phyloP scores from a whole-genome alignment of 148 eudicot species.

The Amaranthus hypochondriacus region DNA sequence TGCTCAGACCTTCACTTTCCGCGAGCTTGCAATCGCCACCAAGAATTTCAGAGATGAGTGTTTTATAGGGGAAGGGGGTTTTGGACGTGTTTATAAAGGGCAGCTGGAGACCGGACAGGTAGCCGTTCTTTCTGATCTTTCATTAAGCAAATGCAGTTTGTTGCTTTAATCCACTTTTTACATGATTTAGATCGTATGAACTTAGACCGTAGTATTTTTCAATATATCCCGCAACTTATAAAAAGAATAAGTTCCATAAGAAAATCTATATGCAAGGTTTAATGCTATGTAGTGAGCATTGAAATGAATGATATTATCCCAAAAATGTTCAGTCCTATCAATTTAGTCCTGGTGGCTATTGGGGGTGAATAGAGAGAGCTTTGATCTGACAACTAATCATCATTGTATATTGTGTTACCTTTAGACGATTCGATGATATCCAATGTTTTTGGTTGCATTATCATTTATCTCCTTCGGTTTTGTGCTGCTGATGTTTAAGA shows the following conservation, averaged over 20 bases:
- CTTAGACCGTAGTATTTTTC: not conserved
- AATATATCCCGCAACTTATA: not conserved
- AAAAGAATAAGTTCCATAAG: not conserved
- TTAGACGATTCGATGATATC: too few relatives aligned
- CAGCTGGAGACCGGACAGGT: conserved; percentile 71
- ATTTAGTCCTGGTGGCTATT: too few relatives aligned
- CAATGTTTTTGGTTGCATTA: too few relatives aligned
- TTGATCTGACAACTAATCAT: too few relatives aligned
- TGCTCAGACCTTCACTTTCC: conserved; percentile 81
- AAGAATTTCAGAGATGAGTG: conserved; percentile 69
- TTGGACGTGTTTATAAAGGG: conserved; percentile 87
- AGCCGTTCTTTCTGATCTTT: conserved; percentile 7
- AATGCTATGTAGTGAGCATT: too few relatives aligned
- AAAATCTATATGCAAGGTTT: too few relatives aligned
- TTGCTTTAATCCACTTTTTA: not conserved
- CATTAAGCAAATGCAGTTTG: not conserved
- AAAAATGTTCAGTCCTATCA: too few relatives aligned
- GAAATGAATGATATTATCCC: too few relatives aligned
- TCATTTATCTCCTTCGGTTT: too few relatives aligned
- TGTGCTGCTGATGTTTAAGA: too few relatives aligned
- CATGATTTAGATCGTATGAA: not conserved
- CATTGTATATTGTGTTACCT: too few relatives aligned
- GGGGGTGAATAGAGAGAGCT: too few relatives aligned
- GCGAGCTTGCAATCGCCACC: conserved; percentile 85
- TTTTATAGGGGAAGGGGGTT: conserved; percentile 91